Conservation (phyloP, 768 basidiomycete species). For the Amanita molliuscula region DNA sequence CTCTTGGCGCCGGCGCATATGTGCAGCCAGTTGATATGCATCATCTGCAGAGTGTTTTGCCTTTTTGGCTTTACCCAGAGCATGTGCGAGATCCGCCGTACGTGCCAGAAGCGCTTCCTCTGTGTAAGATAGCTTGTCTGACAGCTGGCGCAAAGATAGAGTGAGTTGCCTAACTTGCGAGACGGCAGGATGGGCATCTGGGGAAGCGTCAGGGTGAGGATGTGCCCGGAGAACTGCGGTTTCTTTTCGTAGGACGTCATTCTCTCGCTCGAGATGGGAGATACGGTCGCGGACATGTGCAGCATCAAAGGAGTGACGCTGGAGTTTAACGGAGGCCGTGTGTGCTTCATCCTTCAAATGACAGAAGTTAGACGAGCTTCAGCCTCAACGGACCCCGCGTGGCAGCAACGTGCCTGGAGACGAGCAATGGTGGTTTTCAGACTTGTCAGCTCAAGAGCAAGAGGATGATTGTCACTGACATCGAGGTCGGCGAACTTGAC, state of each 20-base stretch:
- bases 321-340: slow-evolving; percentile 53
- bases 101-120: slow-evolving; percentile 44
- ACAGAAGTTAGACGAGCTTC: slow-evolving; percentile 3
- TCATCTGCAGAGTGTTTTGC: slow-evolving; percentile 33
- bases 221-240: slow-evolving; percentile 41
- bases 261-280: slow-evolving; percentile 46
- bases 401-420: slow-evolving; percentile 32
- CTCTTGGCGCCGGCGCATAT: slow-evolving; percentile 45
- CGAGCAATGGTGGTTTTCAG: slow-evolving; percentile 34
- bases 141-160: slow-evolving; percentile 55
- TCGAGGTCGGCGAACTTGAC: slow-evolving; percentile 4
- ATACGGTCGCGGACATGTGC: slow-evolving; percentile 37
- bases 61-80: slow-evolving; percentile 31
- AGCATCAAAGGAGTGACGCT: slow-evolving; percentile 46
- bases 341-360: slow-evolving; percentile 57
- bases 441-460: slow-evolving; percentile 34
- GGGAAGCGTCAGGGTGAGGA: slow-evolving; percentile 29
- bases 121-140: slow-evolving; percentile 54
- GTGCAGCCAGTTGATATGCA: slow-evolving; percentile 46
- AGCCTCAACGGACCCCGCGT: slow-evolving; percentile 5
- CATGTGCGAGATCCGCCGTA: slow-evolving; percentile 34
- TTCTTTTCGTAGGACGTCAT: slow-evolving; percentile 45
- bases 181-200: slow-evolving; percentile 17
- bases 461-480: slow-evolving; percentile 22
- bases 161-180: slow-evolving; percentile 43